Percentiles rank a stretch among this genome's conserved stretches.
Evolutionary conservation across 2,329 filamentous ascomycete species (phyloP).

Genomic region (Didymellaceae sp.): DNA sequence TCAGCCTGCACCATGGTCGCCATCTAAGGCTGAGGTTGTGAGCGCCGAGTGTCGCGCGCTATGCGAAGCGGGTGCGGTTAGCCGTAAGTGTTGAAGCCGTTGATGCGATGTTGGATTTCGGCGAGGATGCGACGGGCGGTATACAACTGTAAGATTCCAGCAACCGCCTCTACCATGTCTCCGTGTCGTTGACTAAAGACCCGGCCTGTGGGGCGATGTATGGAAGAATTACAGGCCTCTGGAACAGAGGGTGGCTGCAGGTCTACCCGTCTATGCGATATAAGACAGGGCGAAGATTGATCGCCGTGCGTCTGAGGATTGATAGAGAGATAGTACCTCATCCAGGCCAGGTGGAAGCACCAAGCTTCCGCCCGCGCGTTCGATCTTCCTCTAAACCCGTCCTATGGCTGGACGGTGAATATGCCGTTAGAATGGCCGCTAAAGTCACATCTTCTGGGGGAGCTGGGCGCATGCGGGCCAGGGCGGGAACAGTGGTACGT

Average conservation of each 20-base stretch:
- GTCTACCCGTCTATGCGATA: constrained; percentile 33
- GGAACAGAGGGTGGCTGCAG: constrained; percentile 30
- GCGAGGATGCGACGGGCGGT: constrained; percentile 49
- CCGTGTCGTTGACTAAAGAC: constrained; percentile 36
- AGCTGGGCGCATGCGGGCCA: constrained; percentile 34
- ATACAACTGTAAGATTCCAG: constrained; percentile 43
- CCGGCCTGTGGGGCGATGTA: constrained; percentile 33
- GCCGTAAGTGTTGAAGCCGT: constrained; percentile 53
- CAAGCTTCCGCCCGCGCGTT: constrained; percentile 45
- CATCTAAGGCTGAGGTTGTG: constrained; percentile 38
- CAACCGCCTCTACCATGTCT: constrained; percentile 46
- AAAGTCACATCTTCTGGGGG: constrained; percentile 34
- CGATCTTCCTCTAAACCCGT: constrained; percentile 35
- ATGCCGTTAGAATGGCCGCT: constrained; percentile 42
- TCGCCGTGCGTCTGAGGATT: constrained; percentile 41
- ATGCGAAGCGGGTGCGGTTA: constrained; percentile 29
- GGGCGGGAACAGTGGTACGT: constrained; percentile 26
- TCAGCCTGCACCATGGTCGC: constrained; percentile 48
- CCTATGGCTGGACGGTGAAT: constrained; percentile 50
- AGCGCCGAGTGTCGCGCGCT: constrained; percentile 23
- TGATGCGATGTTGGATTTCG: constrained; percentile 50
- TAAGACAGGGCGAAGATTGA: constrained; percentile 38
- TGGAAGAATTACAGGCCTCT: constrained; percentile 35
- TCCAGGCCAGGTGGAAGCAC: constrained; percentile 37
- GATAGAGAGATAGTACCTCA: constrained; percentile 45